These are phyloP conservation scores for Eruca vesicaria DNA, from an alignment of 441 rosid species.

Conservation along the genomic window DNA sequence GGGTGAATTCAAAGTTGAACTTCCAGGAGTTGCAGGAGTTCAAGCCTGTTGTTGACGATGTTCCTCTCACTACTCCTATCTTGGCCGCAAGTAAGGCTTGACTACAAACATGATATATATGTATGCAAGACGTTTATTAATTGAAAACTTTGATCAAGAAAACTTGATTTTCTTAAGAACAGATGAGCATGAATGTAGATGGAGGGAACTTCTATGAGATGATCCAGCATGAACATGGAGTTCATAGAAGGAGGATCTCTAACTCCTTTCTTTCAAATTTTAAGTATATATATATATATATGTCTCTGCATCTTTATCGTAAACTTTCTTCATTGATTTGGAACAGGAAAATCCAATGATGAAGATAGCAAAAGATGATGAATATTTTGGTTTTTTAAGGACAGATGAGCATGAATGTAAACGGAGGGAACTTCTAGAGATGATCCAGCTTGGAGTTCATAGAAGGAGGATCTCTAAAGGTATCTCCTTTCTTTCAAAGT, in stretches of 20 bases:
- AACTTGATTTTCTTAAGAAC: neutral
- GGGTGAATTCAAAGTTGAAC: neutral
- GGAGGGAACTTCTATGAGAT: neutral
- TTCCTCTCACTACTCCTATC: neutral
- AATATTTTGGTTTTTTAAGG: no score
- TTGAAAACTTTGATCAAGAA: neutral
- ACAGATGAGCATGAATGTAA: no score
- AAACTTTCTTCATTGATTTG: no score
- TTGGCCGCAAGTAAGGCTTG: neutral
- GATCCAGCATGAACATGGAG: neutral
- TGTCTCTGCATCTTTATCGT: no score
- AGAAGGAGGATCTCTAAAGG: neutral
- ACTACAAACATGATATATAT: neutral
- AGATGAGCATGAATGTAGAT: neutral
- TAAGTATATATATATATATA: no score
- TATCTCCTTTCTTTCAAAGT: neutral
- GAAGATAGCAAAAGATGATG: no score
- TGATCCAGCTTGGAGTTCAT: no score
- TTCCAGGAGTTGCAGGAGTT: neutral
- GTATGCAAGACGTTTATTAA: neutral
- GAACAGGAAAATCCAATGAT: no score
- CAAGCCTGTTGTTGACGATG: neutral
- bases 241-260: no score
- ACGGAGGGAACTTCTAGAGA: neutral
- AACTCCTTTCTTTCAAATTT: neutral